Evolutionary conservation across 306 rosid species (phyloP).

Genomic region (Medicago ruthenica): DNA sequence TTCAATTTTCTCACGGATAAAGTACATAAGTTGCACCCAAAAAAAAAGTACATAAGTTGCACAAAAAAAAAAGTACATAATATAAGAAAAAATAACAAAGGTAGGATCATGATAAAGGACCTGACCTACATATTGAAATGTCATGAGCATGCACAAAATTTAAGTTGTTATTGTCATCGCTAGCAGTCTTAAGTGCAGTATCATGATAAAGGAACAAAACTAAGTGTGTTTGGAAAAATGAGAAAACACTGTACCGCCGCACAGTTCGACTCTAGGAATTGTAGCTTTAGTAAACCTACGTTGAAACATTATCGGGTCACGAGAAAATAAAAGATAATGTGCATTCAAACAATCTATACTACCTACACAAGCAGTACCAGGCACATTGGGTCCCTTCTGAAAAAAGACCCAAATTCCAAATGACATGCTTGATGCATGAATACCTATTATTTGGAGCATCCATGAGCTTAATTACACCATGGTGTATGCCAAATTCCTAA

Average conservation of each 20-base stretch:
- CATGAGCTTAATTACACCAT: conserved; percentile 22
- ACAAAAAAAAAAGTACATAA: neutral
- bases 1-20: neutral
- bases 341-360: neutral
- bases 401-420: neutral
- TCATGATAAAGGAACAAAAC: conserved; percentile 24
- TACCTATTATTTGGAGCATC: conserved; percentile 35
- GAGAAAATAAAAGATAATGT: neutral
- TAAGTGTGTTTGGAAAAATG: neutral
- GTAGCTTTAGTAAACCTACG: neutral
- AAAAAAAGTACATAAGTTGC: neutral
- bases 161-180: neutral
- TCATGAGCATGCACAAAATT: conserved; percentile 15
- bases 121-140: conserved; percentile 36
- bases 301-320: neutral
- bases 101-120: neutral
- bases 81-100: neutral
- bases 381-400: neutral
- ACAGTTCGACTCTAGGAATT: neutral
- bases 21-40: neutral
- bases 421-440: conserved; percentile 23
- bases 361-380: neutral
- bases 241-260: neutral
- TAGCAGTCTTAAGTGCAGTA: neutral
- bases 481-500: conserved; percentile 19